Base-by-base conservation (phyloP, 805 yeast species). In the Barnettozyma pratensis region DNA sequence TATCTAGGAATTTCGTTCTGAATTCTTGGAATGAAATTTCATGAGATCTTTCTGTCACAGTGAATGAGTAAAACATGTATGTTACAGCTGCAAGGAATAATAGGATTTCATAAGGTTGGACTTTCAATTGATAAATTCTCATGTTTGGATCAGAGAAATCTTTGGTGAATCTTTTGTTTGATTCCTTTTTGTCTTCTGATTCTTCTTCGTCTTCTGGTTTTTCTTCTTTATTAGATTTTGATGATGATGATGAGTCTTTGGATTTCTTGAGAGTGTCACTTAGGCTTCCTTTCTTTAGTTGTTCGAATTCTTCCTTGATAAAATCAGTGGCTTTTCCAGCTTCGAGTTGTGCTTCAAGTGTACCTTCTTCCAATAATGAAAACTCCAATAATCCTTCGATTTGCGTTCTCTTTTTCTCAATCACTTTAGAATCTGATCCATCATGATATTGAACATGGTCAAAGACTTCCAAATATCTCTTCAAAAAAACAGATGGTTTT, bases 11-110 rank as follows among this genome's bases (percentile, higher is more conserved):
- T 42, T 82, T 74, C 5, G 83, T 72, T 39, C 88, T 77, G 70
- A 94, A 92, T 61, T 92, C 96, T 70, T 94, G 98, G 85, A 90
- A 94, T 3, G 97, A 82, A 50, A 92, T 73, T 60, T 87, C 90
- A 47, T 68, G 66, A 6, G 64, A 58, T n/a, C 65, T 64, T 35
- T 63, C 70, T 25, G 60, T 50, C 7, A 59, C 57, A 27, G 66
- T 57, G 4, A 54, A 41, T 19, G 67, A 57, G 37, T 63, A 52
- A 44, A 63, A 64, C 36, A 70, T 44, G 37, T 66, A 67, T 1
- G 70, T 54, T 7, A 67, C 51, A 2, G 69, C 54, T n/a, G 64
- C 51, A 19, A 66, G 53, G 39, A 66, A 57, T 19, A 69, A 45
- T 4, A 68, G 61, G 14, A 71, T 50, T 51, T 69, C 71, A 39